phyloP scores from a whole-genome alignment of 2,329 filamentous ascomycete species.

The Ceratocystis cacaofunesta region DNA sequence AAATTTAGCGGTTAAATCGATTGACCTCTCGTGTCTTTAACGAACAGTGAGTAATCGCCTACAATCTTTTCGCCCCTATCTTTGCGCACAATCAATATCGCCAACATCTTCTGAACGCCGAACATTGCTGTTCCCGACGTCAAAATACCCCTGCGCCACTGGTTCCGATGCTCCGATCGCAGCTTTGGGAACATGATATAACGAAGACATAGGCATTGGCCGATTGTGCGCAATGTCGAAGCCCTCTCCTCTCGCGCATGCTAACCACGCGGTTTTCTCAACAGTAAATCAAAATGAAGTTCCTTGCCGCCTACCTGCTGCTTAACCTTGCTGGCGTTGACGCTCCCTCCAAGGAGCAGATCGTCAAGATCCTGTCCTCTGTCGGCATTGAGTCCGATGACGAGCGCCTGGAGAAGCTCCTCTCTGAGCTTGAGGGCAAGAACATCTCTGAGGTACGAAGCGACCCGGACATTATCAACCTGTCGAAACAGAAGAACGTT shows the following conservation, averaged over 20 bases:
- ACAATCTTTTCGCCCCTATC: background rate
- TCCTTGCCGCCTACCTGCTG: slow-evolving; percentile 98
- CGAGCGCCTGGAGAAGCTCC: slow-evolving; percentile 71
- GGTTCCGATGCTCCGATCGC: background rate
- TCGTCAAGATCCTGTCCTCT: slow-evolving; percentile 79
- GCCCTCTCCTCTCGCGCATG: background rate
- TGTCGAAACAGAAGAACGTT: too few species aligned
- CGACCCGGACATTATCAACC: background rate
- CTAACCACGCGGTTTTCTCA: background rate
- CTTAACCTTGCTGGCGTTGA: slow-evolving; percentile 86
- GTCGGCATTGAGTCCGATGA: slow-evolving; percentile 90
- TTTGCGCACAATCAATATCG: background rate
- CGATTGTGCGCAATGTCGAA: too few species aligned
- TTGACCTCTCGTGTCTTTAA: slow-evolving; percentile 82
- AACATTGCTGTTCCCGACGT: background rate
- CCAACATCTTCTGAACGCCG: background rate
- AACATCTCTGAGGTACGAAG: slow-evolving; percentile 72
- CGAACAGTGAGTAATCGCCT: slow-evolving; percentile 25
- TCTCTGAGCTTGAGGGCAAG: slow-evolving; percentile 86
- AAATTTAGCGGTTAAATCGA: slow-evolving; percentile 91
- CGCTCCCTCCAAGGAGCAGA: slow-evolving; percentile 68
- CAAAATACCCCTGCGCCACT: background rate
- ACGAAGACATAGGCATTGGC: too few species aligned
- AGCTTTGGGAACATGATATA: background rate
- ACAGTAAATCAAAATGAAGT: slow-evolving; percentile 70